Conservation (phyloP, 1,284 basidiomycete genomes). For the Rhodotorula sp. region DNA sequence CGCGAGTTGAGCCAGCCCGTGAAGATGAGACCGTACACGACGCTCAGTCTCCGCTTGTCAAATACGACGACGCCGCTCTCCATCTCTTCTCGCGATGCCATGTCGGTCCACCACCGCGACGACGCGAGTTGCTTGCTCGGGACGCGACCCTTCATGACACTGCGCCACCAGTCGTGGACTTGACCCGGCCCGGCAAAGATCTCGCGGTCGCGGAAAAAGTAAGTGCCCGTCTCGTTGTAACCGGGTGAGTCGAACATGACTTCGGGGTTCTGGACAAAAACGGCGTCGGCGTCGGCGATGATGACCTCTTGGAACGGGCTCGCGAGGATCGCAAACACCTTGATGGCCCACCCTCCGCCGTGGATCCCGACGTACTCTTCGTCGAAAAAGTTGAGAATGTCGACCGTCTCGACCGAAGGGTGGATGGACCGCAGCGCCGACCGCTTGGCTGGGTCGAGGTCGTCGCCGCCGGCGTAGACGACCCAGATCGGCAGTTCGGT, state of each 20-base stretch:
- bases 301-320: slow-evolving; percentile 34
- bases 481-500: slow-evolving; percentile 38
- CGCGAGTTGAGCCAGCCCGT: slow-evolving; percentile 34
- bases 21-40: slow-evolving; percentile 23
- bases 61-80: slow-evolving; percentile 41
- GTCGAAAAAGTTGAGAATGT: slow-evolving; percentile 37
- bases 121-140: slow-evolving; percentile 25
- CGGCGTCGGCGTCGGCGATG: slow-evolving; percentile 40
- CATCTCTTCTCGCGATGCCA: slow-evolving; percentile 39
- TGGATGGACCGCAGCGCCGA: slow-evolving; percentile 33
- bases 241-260: slow-evolving; percentile 32
- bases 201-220: slow-evolving; percentile 40
- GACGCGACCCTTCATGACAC: slow-evolving; percentile 31
- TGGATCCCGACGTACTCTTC: slow-evolving; percentile 35
- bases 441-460: slow-evolving; percentile 32
- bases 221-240: slow-evolving; percentile 36
- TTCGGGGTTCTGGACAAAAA: slow-evolving; percentile 38
- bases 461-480: slow-evolving; percentile 37
- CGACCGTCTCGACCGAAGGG: slow-evolving; percentile 36
- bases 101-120: slow-evolving; percentile 32
- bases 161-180: slow-evolving; percentile 38
- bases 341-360: slow-evolving; percentile 41
- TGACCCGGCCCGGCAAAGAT: slow-evolving; percentile 39
- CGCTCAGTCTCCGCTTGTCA: slow-evolving; percentile 21
- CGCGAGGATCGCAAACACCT: slow-evolving; percentile 38